Base-by-base conservation (phyloP, 768 basidiomycete species). In the Mycena amicta region DNA sequence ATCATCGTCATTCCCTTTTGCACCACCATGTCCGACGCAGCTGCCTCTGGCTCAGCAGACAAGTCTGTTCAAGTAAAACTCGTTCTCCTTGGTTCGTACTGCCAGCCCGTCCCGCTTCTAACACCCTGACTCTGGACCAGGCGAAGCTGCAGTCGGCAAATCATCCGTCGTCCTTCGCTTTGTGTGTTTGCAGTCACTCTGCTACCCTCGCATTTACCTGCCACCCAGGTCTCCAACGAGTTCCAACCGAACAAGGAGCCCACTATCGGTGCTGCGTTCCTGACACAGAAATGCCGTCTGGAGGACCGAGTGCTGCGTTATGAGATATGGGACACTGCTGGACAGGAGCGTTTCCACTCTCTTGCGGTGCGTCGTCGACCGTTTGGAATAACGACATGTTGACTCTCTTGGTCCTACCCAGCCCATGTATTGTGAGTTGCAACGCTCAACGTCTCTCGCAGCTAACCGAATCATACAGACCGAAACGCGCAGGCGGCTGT, bases 161-260 rank as follows among this genome's bases (percentile, higher is more conserved):
- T 97, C 95, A 11, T 97, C 94, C n/a, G 88, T 99, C 53, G 96
- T 98, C 46, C 84, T 98, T 59, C 88, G 96, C 73, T 99, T 99
- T 74, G 95, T 97, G 73, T 66, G 90, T 78, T 40, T 51, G 51
- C 30, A 50, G 52, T 22, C 26, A 20, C 50, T 25, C 13, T n/a
- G 39, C 52, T 46, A 51, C 58, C 27, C 66, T 63, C 50, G 45
- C 55, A 63, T 45, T 60, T 27, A 65, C 20, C 4, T 61, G 49
- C 26, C 55, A 51, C 58, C 39, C 56, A 94, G 92, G 92, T 94
- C 53, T 90, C 90, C 71, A 94, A 98, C 77, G 96, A 99, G 73
- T 99, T 98, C 74, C 95, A 98, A 75, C 87, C 93, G 60, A 98
- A 98, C 83, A 98, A 98, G 74, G 95, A 97, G 69, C 96, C 96